Evolutionary conservation across 1,139 yeast species (phyloP), one percentile per base, ranked within the genome.

Genomic region (Komagataea norvegica): DNA sequence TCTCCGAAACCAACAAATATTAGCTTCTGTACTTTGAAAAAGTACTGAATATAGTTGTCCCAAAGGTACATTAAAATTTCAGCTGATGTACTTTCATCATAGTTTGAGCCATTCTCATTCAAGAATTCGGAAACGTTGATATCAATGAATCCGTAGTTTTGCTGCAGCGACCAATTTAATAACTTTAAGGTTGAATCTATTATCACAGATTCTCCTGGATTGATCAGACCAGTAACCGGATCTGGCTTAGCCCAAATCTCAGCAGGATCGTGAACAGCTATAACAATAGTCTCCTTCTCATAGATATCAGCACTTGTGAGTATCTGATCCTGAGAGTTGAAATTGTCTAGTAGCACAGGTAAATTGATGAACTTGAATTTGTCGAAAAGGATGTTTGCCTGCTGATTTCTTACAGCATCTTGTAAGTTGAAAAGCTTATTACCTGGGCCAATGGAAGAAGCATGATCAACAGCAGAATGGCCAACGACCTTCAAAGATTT

Each of bases 1-100:
- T 87, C 95, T 28, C 98, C 98, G 45, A 84, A 75, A 3, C 97
- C 97, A 26, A 89, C 72, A 55, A 91, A 79, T 0, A 87, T 80
- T 34, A 93, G 59, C 48, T 84, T 84, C 33, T 75, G 68, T 36
- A 86, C 74, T 39, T 76, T 65, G 55, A 86, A 86, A 15, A 37
- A 37, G 57, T 80, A 84, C 36, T 84, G 78, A 37, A 91, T 62
- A 54, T 87, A 88, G 55, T 88, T 86, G 58, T 91, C 97, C 96
- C 97, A 91, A 16, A 91, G 55, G 55, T 85, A 85, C 15, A 84
- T 62, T 34, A 87, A 58, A 1, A 84, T 68, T 54, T 88, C 96
- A 56, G 94, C 72, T 30, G 82, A 74, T 10, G 41, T 27, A 11
- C 37, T 30, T 13, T 29, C 41, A 16, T 37, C 41, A 23, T 30